Evolutionary conservation across 2,329 filamentous ascomycete species (phyloP).

Genomic region (Nannizziopsis arthrosporioides): DNA sequence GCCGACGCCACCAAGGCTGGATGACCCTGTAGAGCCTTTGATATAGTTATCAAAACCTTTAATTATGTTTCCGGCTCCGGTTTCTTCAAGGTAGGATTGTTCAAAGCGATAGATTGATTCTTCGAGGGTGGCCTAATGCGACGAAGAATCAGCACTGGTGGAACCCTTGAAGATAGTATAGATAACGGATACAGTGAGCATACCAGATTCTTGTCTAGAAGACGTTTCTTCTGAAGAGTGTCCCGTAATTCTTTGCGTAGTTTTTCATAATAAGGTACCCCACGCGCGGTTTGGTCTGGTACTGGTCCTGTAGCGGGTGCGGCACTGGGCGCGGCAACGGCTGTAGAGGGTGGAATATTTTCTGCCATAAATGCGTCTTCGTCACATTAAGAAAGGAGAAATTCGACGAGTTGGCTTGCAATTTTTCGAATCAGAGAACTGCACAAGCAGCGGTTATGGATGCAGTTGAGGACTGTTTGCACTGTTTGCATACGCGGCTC

Average conservation of each 20-base stretch:
- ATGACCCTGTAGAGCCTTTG: constrained; percentile 61
- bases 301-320: constrained; percentile 13
- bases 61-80: constrained; percentile 82
- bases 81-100: constrained; percentile 79
- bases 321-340: constrained; percentile 15
- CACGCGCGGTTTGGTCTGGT: constrained; percentile 28
- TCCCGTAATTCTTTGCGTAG: constrained; percentile 55
- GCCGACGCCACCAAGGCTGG: constrained; percentile 23
- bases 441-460: neutral
- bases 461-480: constrained; percentile 20
- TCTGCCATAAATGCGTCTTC: constrained; percentile 28
- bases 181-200: constrained; percentile 17
- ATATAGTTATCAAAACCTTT: constrained; percentile 97
- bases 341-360: constrained; percentile 24
- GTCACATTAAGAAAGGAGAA: too few species aligned
- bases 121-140: constrained; percentile 49
- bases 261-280: constrained; percentile 59
- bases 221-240: constrained; percentile 53
- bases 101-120: constrained; percentile 77
- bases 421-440: too few species aligned
- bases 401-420: too few species aligned
- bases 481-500: constrained; percentile 31
- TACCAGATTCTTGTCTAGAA: constrained; percentile 51
- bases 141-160: neutral
- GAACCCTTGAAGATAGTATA: neutral